Conservation (phyloP, 257 asterid genomes). For the Paulownia fortunei region DNA sequence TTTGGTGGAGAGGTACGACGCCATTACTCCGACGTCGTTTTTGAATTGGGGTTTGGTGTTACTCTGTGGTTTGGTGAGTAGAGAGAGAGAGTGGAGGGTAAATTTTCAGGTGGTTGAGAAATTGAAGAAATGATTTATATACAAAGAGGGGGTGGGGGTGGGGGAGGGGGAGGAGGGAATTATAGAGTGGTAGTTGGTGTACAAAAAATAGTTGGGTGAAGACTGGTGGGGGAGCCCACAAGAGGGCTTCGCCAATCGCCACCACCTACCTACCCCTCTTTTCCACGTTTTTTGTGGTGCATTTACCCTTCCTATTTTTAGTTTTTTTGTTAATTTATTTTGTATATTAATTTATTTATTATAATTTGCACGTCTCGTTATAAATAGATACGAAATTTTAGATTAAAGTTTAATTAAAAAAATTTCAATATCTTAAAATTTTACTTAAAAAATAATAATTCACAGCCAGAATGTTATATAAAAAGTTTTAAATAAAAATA, state of each 20-base stretch:
- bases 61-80: constrained; percentile 36
- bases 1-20: constrained; percentile 67
- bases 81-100: background rate
- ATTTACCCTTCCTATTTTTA: background rate
- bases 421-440: no score
- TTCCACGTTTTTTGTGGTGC: background rate
- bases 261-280: constrained; percentile 31
- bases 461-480: no score
- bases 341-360: no score
- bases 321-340: no score
- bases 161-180: background rate
- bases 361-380: no score
- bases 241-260: constrained; percentile 1
- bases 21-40: constrained; percentile 46
- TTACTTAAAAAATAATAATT: no score
- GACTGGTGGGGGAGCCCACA: constrained; percentile 21
- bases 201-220: constrained; percentile 29
- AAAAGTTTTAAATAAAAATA: no score
- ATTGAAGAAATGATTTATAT: background rate
- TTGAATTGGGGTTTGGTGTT: constrained; percentile 29
- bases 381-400: no score
- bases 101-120: constrained; percentile 12
- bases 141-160: background rate
- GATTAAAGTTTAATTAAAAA: no score
- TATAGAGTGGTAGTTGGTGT: constrained; percentile 30